A percentile compares a stretch with the other conserved stretches of the same genome.
Evolutionary conservation across 495 filamentous ascomycete genomes (phyloP).

Genomic region (Aspergillus cristatus): DNA sequence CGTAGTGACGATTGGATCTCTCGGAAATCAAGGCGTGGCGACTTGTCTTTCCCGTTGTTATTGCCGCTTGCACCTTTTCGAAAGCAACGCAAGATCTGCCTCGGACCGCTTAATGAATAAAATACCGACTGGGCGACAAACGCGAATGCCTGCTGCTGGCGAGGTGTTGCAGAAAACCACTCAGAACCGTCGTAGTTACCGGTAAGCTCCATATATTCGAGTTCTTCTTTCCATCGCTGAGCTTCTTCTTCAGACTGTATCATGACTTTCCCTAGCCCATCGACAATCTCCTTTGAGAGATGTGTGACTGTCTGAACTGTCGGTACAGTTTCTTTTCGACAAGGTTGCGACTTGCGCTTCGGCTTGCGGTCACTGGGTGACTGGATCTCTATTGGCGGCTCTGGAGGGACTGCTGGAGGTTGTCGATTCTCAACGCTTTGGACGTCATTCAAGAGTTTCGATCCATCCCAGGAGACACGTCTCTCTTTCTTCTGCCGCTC

Average conservation of each 20-base stretch:
- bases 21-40: constrained; percentile 19
- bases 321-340: constrained; percentile 5
- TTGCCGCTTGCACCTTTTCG: constrained; percentile 22
- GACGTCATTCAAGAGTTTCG: constrained; percentile 27
- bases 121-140: constrained; percentile 71
- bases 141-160: constrained; percentile 31
- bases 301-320: constrained; percentile 35
- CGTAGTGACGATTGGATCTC: constrained; percentile 25
- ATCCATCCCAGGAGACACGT: constrained; percentile 38
- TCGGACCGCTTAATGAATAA: constrained; percentile 59
- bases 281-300: constrained; percentile 31
- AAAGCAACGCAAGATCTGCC: constrained; percentile 59
- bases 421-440: constrained; percentile 8
- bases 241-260: constrained; percentile 27
- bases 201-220: constrained; percentile 28
- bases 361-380: constrained; percentile 16
- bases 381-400: constrained; percentile 5
- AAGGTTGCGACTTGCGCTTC: constrained; percentile 6
- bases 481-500: constrained; percentile 25
- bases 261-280: constrained; percentile 28
- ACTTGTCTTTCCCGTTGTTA: constrained; percentile 3
- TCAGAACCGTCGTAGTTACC: constrained; percentile 33
- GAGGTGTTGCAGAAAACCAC: constrained; percentile 30
- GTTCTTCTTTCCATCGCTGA: constrained; percentile 31
- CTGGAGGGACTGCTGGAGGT: constrained; percentile 1